phyloP scores from a whole-genome alignment of 75 land plant species.

The Cunninghamia lanceolata region DNA sequence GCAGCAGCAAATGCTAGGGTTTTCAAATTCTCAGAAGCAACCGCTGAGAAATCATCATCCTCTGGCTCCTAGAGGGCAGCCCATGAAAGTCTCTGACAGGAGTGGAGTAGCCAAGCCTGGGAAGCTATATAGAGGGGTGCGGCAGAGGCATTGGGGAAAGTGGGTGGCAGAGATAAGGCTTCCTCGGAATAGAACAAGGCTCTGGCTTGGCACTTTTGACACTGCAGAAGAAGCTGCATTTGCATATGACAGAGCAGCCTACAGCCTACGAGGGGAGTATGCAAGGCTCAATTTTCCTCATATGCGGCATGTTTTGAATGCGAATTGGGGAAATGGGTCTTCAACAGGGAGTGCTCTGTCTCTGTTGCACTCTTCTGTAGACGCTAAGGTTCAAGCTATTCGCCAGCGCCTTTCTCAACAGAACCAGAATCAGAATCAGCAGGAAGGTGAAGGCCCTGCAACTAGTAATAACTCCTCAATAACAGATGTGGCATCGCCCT shows the following conservation, averaged over 20 bases:
- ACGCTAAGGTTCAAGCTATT: conserved; percentile 4
- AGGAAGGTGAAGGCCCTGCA: not conserved
- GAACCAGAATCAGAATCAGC: not conserved
- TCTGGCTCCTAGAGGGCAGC: conserved; percentile 7
- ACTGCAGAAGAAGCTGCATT: conserved; percentile 64
- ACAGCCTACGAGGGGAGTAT: conserved; percentile 56
- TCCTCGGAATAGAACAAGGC: conserved; percentile 65
- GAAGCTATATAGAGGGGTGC: conserved; percentile 73
- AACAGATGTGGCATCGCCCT: not conserved
- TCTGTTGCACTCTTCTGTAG: conserved; percentile 8
- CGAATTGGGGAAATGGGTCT: not conserved
- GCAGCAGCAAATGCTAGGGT: not conserved
- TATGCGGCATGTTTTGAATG: not conserved
- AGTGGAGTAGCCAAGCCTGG: not conserved
- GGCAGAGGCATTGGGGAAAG: conserved; percentile 91
- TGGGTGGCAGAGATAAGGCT: conserved; percentile 88
- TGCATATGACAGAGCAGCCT: conserved; percentile 60
- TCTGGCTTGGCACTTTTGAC: conserved; percentile 84
- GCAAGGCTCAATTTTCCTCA: conserved; percentile 61
- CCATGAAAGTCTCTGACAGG: conserved; percentile 4
- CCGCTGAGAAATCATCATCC: not conserved
- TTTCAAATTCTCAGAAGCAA: not conserved
- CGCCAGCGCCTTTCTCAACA: conserved; percentile 1
- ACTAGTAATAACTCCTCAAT: not conserved
- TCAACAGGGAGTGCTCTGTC: not conserved